These are phyloP conservation scores for Nemania sp. DNA, from an alignment of 2,329 filamentous ascomycete genomes.

Conservation along the genomic window DNA sequence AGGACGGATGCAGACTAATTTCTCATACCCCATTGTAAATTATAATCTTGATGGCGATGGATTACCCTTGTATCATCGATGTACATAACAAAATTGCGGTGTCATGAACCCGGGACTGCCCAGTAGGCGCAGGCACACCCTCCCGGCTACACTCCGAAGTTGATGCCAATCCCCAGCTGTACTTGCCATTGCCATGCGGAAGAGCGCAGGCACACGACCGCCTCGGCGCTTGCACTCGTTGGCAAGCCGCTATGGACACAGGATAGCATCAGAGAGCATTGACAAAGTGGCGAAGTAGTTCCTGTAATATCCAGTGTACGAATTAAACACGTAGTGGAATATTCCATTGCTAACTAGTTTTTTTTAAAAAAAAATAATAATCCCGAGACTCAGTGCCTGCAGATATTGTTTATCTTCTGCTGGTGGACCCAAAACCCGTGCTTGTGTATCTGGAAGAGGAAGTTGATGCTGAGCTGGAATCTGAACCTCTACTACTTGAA, in stretches of 20 bases:
- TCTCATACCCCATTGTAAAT: constrained; percentile 33
- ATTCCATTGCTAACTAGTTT: constrained; percentile 14
- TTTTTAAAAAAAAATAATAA: too few species aligned
- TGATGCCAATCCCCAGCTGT: constrained; percentile 24
- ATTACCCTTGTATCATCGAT: constrained; percentile 33
- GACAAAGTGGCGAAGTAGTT: constrained; percentile 15
- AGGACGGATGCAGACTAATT: constrained; percentile 24
- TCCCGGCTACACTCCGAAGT: constrained; percentile 18
- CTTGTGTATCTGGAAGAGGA: constrained; percentile 70
- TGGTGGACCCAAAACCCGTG: constrained; percentile 79
- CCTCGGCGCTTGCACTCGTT: constrained; percentile 15
- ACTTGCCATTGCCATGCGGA: constrained; percentile 5
- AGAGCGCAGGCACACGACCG: constrained; percentile 8
- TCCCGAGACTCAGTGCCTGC: not conserved
- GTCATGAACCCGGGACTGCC: constrained; percentile 1
- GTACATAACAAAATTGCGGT: constrained; percentile 34
- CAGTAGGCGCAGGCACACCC: constrained; percentile 17
- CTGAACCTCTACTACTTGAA: constrained; percentile 48
- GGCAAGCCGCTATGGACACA: constrained; percentile 26
- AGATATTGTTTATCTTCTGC: constrained; percentile 40
- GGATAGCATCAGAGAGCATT: constrained; percentile 37
- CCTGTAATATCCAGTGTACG: constrained; percentile 23
- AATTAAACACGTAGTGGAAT: constrained; percentile 6
- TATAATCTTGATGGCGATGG: constrained; percentile 35
- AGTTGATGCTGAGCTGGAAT: constrained; percentile 52